Conservation (phyloP, 2,329 filamentous ascomycete species). For the Colletotrichum gloeosporioides region DNA sequence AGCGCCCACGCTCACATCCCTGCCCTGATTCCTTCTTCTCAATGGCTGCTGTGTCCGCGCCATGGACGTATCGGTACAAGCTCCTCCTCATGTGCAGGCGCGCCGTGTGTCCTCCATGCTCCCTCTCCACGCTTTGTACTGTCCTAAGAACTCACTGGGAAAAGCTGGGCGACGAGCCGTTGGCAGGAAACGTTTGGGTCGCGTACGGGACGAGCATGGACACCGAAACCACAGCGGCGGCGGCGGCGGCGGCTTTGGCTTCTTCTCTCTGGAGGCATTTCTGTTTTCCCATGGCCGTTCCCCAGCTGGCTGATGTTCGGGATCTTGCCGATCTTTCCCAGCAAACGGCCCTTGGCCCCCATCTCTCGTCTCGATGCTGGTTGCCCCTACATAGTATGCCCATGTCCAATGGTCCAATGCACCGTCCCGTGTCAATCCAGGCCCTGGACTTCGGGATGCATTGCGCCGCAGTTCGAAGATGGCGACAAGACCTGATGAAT, state of each 20-base stretch:
- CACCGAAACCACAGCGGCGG: neutral
- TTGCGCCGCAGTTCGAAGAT: conserved; percentile 2
- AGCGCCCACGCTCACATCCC: neutral
- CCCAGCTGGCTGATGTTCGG: neutral
- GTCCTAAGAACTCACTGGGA: neutral
- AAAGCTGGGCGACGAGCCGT: neutral
- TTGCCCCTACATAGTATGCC: neutral
- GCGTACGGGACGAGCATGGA: neutral
- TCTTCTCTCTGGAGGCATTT: conserved; percentile 12
- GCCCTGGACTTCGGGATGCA: neutral
- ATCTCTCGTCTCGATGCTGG: neutral
- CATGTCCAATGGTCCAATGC: neutral
- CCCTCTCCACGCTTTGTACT: neutral
- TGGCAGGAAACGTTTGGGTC: neutral
- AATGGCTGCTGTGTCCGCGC: neutral
- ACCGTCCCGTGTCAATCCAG: neutral
- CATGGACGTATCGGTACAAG: neutral
- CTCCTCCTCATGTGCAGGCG: neutral
- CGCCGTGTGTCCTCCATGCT: neutral
- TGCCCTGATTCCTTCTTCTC: neutral
- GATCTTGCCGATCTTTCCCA: neutral
- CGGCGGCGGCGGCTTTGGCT: conserved; percentile 6
- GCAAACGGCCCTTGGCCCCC: neutral
- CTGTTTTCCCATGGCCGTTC: neutral
- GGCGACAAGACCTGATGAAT: neutral